Base-by-base conservation (phyloP, 1,284 basidiomycete genomes). In the Ceratobasidium sp. region DNA sequence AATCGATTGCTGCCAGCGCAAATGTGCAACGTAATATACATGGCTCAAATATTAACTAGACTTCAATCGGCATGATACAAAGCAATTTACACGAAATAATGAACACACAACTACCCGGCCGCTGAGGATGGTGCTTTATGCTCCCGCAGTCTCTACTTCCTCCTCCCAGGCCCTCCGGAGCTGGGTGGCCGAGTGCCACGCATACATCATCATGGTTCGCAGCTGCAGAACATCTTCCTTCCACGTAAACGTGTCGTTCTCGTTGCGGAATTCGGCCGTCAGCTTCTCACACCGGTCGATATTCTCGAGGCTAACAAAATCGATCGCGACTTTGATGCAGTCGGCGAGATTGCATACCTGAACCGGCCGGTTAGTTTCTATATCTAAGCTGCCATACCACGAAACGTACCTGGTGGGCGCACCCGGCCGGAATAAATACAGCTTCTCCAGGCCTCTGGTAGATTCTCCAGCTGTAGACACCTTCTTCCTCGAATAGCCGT, bases 231-330 rank as follows among this genome's bases (percentile, higher is more conserved):
- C 92, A 78, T 98, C 96, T 79, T 96, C 92, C 81, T 96, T 96
- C 96, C 96, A 98, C 45, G 87, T 89, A 82, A 89, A 89, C 52
- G 86, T 85, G 78, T 91, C 89, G 78, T 97, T 96, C 81, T 96
- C 90, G 78, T 89, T 88, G 72, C 95, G 86, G 82, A 97, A 98
- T 82, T 98, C 96, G 74, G 85, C 84, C 67, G 93, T 94, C 67
- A 97, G 84, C 79, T 86, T 85, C 80, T 93, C 93, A 81, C 94
- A 97, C 26, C 93, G 86, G 67, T 84, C 84, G 43, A 97, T 89
- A 78, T 97, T 97, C 82, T 98, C 93, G 16, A 94, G 91, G 81
- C 92, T 94, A 75, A 98, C 94, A 81, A 96, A 98, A 82, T 98
- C 96, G 76, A 93, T 86, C n/a, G 96, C 96, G 58, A 97, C 92